Evolutionary conservation across 176 grass and related monocot species (phyloP).

Genomic region (Oryza officinalis): DNA sequence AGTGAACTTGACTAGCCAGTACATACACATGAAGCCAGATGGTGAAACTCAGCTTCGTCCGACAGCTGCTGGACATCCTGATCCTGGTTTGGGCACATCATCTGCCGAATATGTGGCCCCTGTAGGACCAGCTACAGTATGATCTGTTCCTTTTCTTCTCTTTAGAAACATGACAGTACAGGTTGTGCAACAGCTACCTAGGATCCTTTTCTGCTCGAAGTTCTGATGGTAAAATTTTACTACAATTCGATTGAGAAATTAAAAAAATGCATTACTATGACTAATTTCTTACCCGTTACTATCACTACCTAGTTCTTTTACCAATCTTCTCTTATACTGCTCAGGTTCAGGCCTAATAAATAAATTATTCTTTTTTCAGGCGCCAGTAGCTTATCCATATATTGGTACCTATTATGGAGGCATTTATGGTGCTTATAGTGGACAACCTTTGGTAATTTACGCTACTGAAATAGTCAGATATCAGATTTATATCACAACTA

Average conservation of each 20-base stretch:
- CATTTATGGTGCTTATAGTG: constrained; percentile 11
- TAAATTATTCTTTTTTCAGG: neutral
- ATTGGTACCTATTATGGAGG: constrained; percentile 9
- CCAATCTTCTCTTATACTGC: neutral
- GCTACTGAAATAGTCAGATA: neutral
- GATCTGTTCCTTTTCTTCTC: neutral
- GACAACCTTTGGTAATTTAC: constrained; percentile 5
- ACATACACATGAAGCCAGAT: neutral
- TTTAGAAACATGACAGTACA: neutral
- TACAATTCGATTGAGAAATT: neutral
- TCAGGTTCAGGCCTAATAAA: neutral
- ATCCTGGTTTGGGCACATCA: neutral
- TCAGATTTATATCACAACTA: neutral
- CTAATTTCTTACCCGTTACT: neutral
- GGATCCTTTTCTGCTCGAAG: neutral
- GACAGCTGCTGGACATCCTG: constrained; percentile 10
- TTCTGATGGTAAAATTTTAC: neutral
- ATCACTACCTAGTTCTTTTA: neutral
- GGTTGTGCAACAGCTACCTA: neutral
- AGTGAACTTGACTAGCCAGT: neutral
- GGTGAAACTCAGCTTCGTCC: constrained; percentile 15
- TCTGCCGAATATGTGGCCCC: neutral
- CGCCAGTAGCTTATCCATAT: neutral
- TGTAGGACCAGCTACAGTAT: neutral
- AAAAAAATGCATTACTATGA: neutral